Percentiles rank a stretch among this genome's conserved stretches.
Conservation (phyloP, 208 protist genomes). For the Willaertia magna region DNA sequence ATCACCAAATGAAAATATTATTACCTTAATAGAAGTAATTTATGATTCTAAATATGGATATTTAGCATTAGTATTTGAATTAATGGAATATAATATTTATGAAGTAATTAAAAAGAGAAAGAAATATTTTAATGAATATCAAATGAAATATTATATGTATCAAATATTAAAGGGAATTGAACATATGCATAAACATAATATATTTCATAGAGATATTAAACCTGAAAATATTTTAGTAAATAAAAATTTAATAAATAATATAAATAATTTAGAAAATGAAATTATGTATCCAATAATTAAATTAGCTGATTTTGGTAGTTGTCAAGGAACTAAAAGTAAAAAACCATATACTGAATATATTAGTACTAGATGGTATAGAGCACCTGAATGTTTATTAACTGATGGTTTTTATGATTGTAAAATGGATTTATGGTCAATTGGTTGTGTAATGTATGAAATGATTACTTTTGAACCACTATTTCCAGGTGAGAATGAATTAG, state of each 20-base stretch:
- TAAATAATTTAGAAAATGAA: constrained; percentile 72
- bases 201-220: constrained; percentile 71
- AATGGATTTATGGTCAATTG: constrained; percentile 92
- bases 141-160: constrained; percentile 56
- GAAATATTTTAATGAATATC: constrained; percentile 42
- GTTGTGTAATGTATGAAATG: constrained; percentile 87
- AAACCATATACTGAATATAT: constrained; percentile 95
- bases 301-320: constrained; percentile 93
- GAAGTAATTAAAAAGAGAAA: constrained; percentile 75
- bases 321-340: constrained; percentile 83
- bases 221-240: constrained; percentile 86
- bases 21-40: constrained; percentile 83
- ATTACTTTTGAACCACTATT: constrained; percentile 58
- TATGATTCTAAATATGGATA: constrained; percentile 72
- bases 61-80: constrained; percentile 88
- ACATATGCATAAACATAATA: constrained; percentile 89
- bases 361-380: constrained; percentile 91
- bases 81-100: constrained; percentile 95
- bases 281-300: constrained; percentile 53
- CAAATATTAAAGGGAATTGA: constrained; percentile 83
- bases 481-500: constrained; percentile 66
- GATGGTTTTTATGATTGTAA: constrained; percentile 90
- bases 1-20: constrained; percentile 79
- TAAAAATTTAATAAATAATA: constrained; percentile 60
- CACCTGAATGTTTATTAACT: constrained; percentile 90